Percentiles rank a stretch among this genome's conserved stretches.
Evolutionary conservation across 176 grass and related monocot species (phyloP).

Genomic region (Areca catechu): DNA sequence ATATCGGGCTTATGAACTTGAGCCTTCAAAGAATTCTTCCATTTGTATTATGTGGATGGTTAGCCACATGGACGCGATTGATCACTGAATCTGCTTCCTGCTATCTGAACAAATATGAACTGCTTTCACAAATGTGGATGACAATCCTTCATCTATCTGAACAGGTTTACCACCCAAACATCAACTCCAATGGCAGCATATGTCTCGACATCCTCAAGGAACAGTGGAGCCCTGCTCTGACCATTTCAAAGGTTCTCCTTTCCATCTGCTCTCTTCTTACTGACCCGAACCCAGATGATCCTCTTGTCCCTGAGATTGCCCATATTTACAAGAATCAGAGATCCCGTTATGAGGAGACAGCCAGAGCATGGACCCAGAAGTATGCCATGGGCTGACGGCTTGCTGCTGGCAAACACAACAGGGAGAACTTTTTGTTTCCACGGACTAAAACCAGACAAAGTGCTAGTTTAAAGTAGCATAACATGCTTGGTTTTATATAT

Average conservation of each 20-base stretch:
- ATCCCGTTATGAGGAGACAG: conserved; percentile 26
- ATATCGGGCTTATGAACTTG: too few species aligned
- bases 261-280: conserved; percentile 27
- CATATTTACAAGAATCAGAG: conserved; percentile 28
- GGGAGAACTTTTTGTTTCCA: too few species aligned
- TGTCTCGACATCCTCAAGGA: conserved; percentile 34
- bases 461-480: too few species aligned
- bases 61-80: too few species aligned
- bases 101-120: too few species aligned
- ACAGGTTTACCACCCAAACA: conserved; percentile 39
- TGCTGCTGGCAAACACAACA: neutral
- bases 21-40: too few species aligned
- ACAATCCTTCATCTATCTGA: too few species aligned
- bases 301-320: conserved; percentile 36
- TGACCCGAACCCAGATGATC: conserved; percentile 26
- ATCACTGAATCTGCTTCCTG: too few species aligned
- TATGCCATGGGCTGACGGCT: conserved; percentile 27
- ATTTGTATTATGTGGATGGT: too few species aligned
- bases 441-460: too few species aligned
- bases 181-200: conserved; percentile 34
- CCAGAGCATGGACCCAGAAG: conserved; percentile 34
- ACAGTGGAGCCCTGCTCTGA: conserved; percentile 35
- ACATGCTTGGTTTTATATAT: too few species aligned
- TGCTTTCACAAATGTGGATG: too few species aligned
- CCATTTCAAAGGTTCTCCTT: conserved; percentile 34